Evolutionary conservation across 441 rosid species (phyloP).

Genomic region (Adansonia rubrostipa): DNA sequence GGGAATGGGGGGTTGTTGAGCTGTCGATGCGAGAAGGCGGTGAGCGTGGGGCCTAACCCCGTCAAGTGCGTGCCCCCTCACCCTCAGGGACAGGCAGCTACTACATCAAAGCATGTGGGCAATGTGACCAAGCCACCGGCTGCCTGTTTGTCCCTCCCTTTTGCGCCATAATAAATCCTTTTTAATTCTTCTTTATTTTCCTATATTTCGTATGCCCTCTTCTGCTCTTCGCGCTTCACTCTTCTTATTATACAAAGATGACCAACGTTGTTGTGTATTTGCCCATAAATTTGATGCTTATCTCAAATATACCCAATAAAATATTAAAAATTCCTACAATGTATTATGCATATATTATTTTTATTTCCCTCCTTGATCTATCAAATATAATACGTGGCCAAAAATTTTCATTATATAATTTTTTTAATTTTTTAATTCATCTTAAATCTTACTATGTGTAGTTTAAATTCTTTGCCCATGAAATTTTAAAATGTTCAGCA

Average conservation of each 20-base stretch:
- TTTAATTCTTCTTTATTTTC: neutral
- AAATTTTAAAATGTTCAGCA: too few species aligned
- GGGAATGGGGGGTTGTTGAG: constrained; percentile 54
- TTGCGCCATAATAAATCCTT: constrained; percentile 27
- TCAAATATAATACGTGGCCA: too few species aligned
- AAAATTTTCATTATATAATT: too few species aligned
- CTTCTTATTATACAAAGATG: neutral
- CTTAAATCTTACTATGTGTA: too few species aligned
- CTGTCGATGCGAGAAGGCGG: constrained; percentile 80
- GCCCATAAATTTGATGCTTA: neutral
- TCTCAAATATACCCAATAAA: too few species aligned
- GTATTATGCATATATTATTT: too few species aligned
- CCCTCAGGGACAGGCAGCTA: constrained; percentile 27
- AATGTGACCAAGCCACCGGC: constrained; percentile 43
- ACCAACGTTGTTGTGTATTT: neutral
- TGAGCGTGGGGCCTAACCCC: constrained; percentile 63
- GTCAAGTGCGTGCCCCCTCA: constrained; percentile 35
- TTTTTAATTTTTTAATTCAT: too few species aligned
- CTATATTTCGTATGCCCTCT: neutral
- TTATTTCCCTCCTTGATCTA: too few species aligned
- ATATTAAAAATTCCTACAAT: too few species aligned
- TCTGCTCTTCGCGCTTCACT: neutral
- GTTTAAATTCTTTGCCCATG: too few species aligned
- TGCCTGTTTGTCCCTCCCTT: constrained; percentile 42
- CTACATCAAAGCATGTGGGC: constrained; percentile 42